Base-by-base conservation (phyloP, 2,329 filamentous ascomycete species). In the Aspergillus sp. region DNA sequence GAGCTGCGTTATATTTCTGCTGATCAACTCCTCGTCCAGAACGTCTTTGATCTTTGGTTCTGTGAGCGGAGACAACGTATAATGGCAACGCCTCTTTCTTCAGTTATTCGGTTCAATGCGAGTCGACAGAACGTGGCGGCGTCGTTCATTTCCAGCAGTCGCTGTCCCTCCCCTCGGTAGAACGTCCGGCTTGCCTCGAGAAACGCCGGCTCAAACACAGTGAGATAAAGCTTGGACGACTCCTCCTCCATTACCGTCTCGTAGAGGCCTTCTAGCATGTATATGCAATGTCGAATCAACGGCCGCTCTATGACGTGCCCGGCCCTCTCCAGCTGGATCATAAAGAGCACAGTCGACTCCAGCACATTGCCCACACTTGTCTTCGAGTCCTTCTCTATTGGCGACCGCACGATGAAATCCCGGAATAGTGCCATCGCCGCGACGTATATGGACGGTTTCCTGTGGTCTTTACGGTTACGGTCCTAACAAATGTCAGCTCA, bases 261-360 rank as follows among this genome's bases (percentile, higher is more conserved):
- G 55, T 94, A 93, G 0, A 98, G 69, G 5, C 77, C 77, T 53
- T 93, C 89, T 4, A 98, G 71, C 86, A 98, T 95, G 47, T 82
- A 79, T 2, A 86, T 74, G 53, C 85, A 89, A 32, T 83, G 81
- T 44, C 85, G 82, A 45, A 96, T 76, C 4, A 94, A 68, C 22
- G 76, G 74, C 45, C 83, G 79, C 57, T 96, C 84, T 39, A 96
- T 88, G 10, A 85, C 74, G 48, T 95, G 86, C 16, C 89, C 91
- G 37, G 86, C 79, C 16, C 91, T 73, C 58, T 96, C 91, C 78
- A 95, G 86, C 40, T 82, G 77, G 43, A 98, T 82, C 61, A 95
- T 84, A 42, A 94, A 88, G 3, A 96, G 71, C 17, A 96, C 73
- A 10, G 94, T 84, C 4, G 77, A 75, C 48, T 83, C 84, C 15